phyloP scores from a whole-genome alignment of 495 filamentous ascomycete species.

The Penicillium egyptiacum region DNA sequence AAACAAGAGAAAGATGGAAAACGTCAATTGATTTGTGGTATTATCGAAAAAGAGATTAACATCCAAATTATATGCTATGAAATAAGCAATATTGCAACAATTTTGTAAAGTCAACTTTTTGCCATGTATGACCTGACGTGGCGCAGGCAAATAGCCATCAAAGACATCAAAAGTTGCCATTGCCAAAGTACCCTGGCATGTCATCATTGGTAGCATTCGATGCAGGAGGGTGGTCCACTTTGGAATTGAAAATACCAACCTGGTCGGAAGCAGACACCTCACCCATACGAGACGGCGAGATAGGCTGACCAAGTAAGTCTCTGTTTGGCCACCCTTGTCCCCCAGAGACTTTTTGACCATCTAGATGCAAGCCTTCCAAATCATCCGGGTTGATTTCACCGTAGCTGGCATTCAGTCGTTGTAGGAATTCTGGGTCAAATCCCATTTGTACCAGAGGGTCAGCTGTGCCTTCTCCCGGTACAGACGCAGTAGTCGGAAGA shows the following conservation, averaged over 20 bases:
- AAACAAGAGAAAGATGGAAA: constrained; percentile 1
- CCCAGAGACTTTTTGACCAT: constrained; percentile 16
- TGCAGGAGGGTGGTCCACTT: constrained; percentile 21
- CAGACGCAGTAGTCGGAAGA: constrained; percentile 38
- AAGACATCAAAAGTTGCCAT: constrained; percentile 15
- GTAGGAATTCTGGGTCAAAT: constrained; percentile 45
- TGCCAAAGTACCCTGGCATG: constrained; percentile 18
- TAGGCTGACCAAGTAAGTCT: constrained; percentile 15
- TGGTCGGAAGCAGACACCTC: constrained; percentile 17
- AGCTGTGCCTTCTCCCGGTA: constrained; percentile 27
- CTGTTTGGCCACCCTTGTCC: constrained; percentile 25
- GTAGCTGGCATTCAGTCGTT: constrained; percentile 40
- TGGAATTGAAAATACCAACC: constrained; percentile 17
- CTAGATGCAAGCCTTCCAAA: constrained; percentile 27
- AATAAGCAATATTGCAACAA: constrained; percentile 5
- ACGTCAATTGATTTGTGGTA: constrained; percentile 18
- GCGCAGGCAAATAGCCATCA: constrained; percentile 9
- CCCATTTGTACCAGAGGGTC: constrained; percentile 46
- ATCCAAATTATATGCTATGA: constrained; percentile 6
- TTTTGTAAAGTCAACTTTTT: constrained; percentile 12
- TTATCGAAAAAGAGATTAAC: neutral
- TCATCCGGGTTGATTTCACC: constrained; percentile 31
- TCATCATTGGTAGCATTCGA: constrained; percentile 23
- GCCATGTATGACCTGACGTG: constrained; percentile 4
- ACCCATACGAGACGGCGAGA: constrained; percentile 17